Evolutionary conservation across 2,329 filamentous ascomycete species (phyloP), one percentile per base, ranked within the genome.

Genomic region (Boeremia exigua): DNA sequence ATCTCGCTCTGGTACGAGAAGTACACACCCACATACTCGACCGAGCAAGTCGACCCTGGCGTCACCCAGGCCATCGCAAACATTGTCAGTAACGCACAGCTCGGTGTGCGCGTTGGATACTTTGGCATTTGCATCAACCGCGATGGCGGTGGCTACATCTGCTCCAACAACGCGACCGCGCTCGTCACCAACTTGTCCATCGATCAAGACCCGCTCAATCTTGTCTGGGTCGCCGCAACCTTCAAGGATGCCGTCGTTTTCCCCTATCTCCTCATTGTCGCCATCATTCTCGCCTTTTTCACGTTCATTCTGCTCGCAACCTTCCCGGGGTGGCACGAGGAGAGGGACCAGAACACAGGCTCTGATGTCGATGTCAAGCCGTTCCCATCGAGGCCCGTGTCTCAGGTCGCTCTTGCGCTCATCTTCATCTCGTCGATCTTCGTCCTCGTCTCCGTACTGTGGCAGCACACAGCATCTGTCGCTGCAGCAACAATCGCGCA

Each of bases 171-270:
- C 77, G 95, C 95, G 17, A 97, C 94, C 2, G 88, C 92, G 2
- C 84, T 99, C 43, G 94, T 95, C 33, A 90, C 95, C 75, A 89
- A 96, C 78, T 86, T 98, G 38, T 88, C 86, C 17, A 86, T 96
- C 37, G 92, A 97, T 71, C 91, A 97, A 77, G 95, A 99, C 79
- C 95, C 95, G 34, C 82, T 99, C 71, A 99, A 99, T 77, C 81
- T 99, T 70, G 93, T 99, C 69, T 99, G 94, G 95, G 86, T 99
- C 51, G 94, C 95, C 23, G 88, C 89, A 67, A 96, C 96, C 64
- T 99, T 99, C 81, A 98, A 98, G 78, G 92, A 98, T 77, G 94
- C 93, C 79, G 95, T 99, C 74, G 94, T 99, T 39, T 99, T 99
- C 75, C 95, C 95, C 9, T 99, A 98, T 73, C 81, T 99, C 17